Conservation (phyloP, 345 rosid genomes). For the Bruguiera sexangula region DNA sequence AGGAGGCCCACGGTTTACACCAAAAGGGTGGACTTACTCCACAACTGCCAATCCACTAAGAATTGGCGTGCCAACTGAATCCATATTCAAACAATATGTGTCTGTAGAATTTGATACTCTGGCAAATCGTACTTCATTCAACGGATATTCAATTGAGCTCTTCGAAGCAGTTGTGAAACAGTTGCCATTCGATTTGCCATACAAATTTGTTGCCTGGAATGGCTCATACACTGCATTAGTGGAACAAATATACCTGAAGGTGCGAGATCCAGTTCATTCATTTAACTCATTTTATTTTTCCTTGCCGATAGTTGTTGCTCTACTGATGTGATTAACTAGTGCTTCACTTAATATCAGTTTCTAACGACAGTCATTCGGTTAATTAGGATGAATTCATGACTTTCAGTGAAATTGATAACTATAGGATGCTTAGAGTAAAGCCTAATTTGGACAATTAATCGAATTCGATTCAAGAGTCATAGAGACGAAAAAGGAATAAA, state of each 20-base stretch:
- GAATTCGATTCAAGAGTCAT: too few relatives aligned
- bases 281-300: not conserved
- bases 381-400: too few relatives aligned
- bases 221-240: conserved; percentile 14
- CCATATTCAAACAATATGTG: conserved; percentile 2
- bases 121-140: not conserved
- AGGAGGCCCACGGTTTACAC: conserved; percentile 12
- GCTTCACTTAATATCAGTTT: too few relatives aligned
- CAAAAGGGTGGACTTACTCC: conserved; percentile 25
- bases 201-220: conserved; percentile 9
- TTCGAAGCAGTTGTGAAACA: not conserved
- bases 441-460: too few relatives aligned
- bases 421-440: too few relatives aligned
- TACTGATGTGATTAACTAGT: too few relatives aligned
- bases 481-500: too few relatives aligned
- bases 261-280: not conserved
- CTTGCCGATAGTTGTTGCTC: not conserved
- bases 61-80: conserved; percentile 21
- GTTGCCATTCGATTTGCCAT: conserved; percentile 20
- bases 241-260: conserved; percentile 20
- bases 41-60: conserved; percentile 6
- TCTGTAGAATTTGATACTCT: not conserved
- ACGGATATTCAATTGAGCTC: conserved; percentile 22
- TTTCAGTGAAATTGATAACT: too few relatives aligned
- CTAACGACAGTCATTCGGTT: too few relatives aligned